A percentile compares a stretch with the other conserved stretches of the same genome.
phyloP scores from a whole-genome alignment of 106 monocot genomes.

The Dendrobium nobile region DNA sequence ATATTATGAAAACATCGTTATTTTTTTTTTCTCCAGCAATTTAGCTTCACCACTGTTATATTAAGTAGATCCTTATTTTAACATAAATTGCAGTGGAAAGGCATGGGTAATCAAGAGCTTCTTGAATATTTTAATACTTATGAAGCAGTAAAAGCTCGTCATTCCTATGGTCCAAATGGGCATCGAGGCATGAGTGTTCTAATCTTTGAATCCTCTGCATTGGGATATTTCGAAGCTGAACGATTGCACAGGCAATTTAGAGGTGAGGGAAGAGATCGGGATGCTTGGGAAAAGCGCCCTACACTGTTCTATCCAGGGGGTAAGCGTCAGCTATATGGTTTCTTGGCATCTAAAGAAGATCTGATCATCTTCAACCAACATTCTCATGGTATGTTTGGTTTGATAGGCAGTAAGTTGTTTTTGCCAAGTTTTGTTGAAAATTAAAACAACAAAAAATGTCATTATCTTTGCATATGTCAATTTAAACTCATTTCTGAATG shows the following conservation, averaged over 20 bases:
- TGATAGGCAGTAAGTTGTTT: neutral
- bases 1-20: neutral
- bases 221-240: constrained; percentile 56
- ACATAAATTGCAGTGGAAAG: constrained; percentile 49
- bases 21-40: neutral
- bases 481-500: neutral
- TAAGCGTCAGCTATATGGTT: constrained; percentile 55
- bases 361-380: constrained; percentile 54
- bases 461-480: neutral
- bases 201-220: constrained; percentile 44
- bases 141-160: constrained; percentile 59
- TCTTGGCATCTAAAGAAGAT: constrained; percentile 54
- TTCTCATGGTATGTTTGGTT: constrained; percentile 27
- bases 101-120: constrained; percentile 93
- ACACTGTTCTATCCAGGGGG: constrained; percentile 41
- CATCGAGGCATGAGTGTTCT: constrained; percentile 77
- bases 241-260: constrained; percentile 50
- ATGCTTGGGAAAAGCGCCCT: constrained; percentile 35
- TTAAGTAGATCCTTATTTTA: neutral
- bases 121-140: constrained; percentile 78
- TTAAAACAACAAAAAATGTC: neutral
- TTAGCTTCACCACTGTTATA: neutral
- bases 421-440: neutral
- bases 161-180: constrained; percentile 87
- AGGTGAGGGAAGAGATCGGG: constrained; percentile 40